These are phyloP conservation scores for Psilocybe cubensis DNA, from an alignment of 768 basidiomycete genomes.

Conservation along the genomic window DNA sequence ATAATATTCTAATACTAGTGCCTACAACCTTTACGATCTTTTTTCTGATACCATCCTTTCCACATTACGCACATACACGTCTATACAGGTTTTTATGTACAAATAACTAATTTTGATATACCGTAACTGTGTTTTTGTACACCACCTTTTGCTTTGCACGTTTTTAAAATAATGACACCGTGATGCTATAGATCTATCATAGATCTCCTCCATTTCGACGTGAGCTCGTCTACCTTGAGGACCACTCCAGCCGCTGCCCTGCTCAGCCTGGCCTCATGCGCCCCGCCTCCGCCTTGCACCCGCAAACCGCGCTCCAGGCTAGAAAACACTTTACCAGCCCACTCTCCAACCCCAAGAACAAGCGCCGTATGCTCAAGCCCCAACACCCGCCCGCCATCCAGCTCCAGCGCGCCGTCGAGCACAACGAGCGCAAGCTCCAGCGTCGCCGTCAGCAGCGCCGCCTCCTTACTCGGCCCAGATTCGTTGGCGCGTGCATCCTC, in stretches of 20 bases:
- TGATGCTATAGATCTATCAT: slow-evolving; percentile 26
- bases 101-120: neutral
- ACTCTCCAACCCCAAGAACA: slow-evolving; percentile 75
- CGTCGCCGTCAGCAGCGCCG: slow-evolving; percentile 71
- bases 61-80: neutral
- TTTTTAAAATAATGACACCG: slow-evolving; percentile 13
- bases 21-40: neutral
- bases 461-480: slow-evolving; percentile 53
- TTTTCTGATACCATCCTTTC: neutral
- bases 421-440: slow-evolving; percentile 80
- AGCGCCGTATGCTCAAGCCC: slow-evolving; percentile 76
- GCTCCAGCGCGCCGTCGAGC: slow-evolving; percentile 72
- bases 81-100: neutral
- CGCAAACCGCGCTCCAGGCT: slow-evolving; percentile 66
- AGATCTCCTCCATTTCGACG: slow-evolving; percentile 31
- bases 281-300: slow-evolving; percentile 66
- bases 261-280: slow-evolving; percentile 61
- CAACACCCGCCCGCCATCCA: slow-evolving; percentile 78
- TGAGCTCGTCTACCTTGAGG: slow-evolving; percentile 66
- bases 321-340: slow-evolving; percentile 73
- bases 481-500: slow-evolving; percentile 27
- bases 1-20: neutral
- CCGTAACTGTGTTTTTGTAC: neutral
- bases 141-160: neutral
- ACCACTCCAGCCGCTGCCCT: slow-evolving; percentile 81